These are phyloP conservation scores for Aspergillus nanangensis DNA, from an alignment of 495 filamentous ascomycete genomes.

Conservation along the genomic window DNA sequence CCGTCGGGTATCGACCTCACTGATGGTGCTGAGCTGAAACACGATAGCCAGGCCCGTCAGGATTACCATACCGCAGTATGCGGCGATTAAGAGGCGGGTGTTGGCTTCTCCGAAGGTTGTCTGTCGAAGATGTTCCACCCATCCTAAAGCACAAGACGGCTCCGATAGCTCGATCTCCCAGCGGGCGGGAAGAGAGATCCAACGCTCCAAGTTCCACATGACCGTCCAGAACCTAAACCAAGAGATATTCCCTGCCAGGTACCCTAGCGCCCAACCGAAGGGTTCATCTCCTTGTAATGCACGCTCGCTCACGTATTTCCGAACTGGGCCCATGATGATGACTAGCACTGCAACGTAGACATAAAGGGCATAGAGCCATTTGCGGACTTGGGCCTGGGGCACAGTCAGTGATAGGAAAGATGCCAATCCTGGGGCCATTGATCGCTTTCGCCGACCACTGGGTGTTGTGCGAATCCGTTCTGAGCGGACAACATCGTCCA, in stretches of 20 bases:
- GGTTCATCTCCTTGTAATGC: constrained; percentile 75
- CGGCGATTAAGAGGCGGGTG: constrained; percentile 70
- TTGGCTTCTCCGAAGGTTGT: constrained; percentile 67
- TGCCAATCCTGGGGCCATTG: constrained; percentile 60
- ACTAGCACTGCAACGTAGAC: constrained; percentile 62
- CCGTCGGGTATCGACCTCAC: constrained; percentile 91
- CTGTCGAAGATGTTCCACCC: constrained; percentile 55
- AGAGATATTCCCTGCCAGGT: constrained; percentile 77
- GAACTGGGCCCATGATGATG: constrained; percentile 67
- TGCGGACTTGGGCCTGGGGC: constrained; percentile 66
- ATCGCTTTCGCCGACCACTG: constrained; percentile 62
- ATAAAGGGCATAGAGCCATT: constrained; percentile 78
- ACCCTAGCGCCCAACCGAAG: constrained; percentile 86
- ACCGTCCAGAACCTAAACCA: constrained; percentile 63
- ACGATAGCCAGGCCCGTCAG: constrained; percentile 67
- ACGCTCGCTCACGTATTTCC: constrained; percentile 57
- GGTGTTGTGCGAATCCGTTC: constrained; percentile 49
- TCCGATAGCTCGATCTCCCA: constrained; percentile 23
- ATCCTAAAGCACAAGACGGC: constrained; percentile 44
- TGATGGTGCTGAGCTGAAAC: constrained; percentile 61
- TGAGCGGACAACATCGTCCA: constrained; percentile 28
- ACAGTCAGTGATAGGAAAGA: constrained; percentile 78
- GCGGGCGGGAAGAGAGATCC: constrained; percentile 69
- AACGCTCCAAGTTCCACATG: constrained; percentile 60
- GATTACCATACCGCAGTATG: constrained; percentile 68